These are phyloP conservation scores for Inosperma sp. DNA, from an alignment of 768 basidiomycete species.

Conservation along the genomic window DNA sequence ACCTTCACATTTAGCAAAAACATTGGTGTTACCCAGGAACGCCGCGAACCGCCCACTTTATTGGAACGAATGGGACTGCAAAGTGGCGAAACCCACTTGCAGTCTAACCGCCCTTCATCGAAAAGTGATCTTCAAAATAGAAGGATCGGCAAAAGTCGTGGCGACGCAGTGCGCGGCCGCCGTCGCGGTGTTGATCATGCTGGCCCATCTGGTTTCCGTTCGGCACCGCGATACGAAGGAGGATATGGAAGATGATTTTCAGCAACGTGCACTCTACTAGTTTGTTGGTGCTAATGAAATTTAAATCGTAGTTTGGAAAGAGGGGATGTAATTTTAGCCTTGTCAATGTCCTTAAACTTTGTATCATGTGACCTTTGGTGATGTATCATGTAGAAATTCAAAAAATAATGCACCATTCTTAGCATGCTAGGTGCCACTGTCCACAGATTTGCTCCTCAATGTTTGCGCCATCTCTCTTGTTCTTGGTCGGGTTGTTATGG, in stretches of 20 bases:
- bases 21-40: slow-evolving; percentile 15
- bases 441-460: too few species aligned
- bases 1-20: slow-evolving; percentile 35
- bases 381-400: too few species aligned
- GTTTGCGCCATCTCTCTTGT: too few species aligned
- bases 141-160: slow-evolving; percentile 7
- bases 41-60: slow-evolving; percentile 23
- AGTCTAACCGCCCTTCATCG: slow-evolving; percentile 18
- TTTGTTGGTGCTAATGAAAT: too few species aligned
- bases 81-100: slow-evolving; percentile 4
- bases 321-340: too few species aligned
- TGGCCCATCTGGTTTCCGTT: background rate
- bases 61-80: slow-evolving; percentile 32
- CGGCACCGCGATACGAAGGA: slow-evolving; percentile 49
- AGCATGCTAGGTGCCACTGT: too few species aligned
- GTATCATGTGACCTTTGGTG: too few species aligned
- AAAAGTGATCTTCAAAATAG: slow-evolving; percentile 15
- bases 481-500: too few species aligned
- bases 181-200: slow-evolving; percentile 3
- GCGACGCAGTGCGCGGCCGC: slow-evolving; percentile 4
- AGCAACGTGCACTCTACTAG: too few species aligned
- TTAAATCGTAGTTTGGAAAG: too few species aligned
- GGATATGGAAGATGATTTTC: slow-evolving; percentile 41
- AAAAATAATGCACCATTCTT: too few species aligned
- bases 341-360: too few species aligned